Base-by-base conservation (phyloP, 306 rosid species). In the Fagus sylvatica region DNA sequence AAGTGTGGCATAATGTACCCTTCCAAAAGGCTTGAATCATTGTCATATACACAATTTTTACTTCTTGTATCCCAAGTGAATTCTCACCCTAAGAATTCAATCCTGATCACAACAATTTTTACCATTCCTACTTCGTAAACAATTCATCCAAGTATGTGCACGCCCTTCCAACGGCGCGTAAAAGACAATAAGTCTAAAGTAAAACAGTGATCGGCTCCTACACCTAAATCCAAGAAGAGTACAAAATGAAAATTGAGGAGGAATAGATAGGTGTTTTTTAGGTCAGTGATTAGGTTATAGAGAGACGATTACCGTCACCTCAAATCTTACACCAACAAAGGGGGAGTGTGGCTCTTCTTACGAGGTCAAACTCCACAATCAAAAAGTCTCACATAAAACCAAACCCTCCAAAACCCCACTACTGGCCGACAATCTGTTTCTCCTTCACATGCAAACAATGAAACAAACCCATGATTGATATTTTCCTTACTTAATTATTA, bases 361-460 rank as follows among this genome's bases (percentile, higher is more conserved):
- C 87, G 84, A 91, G 90, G 94, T 88, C 94, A 91, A 88, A 84
- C 72, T 67, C 84, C 76, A 74, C 78, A 72, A 85, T 86, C 69
- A 80, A 89, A 75, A 84, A 79, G 80, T 72, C 77, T 72, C 54
- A 75, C 46, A 69, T 16, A 34, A 81, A 78, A 81, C 83, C 82
- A 85, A 81, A 81, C 73, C 82, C 75, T 48, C 42, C 16, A 34
- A 70, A 42, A 80, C 6, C 69, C 68, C 77, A 22, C 28, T 85
- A 84, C 85, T 83, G 39, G 76, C 93, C 91, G 88, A 90, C 98
- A 91, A 65, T 12, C 61, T 69, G 37, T 78, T 79, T 42, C 80
- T 62, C 82, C 72, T 72, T 70, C 98, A 91, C 97, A 91, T 91
- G 95, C 90, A 78, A 76, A 73, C 89, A 80, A 79, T 81, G 32